phyloP scores from a whole-genome alignment of 192 early-diverging fungal species.

The Thamnidium elegans region DNA sequence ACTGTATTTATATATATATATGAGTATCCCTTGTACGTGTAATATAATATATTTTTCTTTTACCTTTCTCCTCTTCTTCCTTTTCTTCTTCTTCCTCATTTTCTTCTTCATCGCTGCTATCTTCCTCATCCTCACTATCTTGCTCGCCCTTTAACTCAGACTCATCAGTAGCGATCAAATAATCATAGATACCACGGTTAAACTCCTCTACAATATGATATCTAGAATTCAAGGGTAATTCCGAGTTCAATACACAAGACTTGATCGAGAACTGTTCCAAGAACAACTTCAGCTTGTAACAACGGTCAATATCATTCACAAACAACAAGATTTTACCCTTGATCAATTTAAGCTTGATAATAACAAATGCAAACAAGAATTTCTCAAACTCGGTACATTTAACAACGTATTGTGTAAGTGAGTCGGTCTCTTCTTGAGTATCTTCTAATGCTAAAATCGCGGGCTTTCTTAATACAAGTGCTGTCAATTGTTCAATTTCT shows the following conservation, averaged over 20 bases:
- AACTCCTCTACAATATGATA: conserved; percentile 97
- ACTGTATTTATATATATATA: background rate
- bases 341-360: conserved; percentile 87
- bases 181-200: conserved; percentile 93
- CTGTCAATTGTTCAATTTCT: conserved; percentile 84
- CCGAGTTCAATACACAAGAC: conserved; percentile 90
- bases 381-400: conserved; percentile 79
- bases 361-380: conserved; percentile 83
- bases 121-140: conserved; percentile 59
- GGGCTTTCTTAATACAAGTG: conserved; percentile 75
- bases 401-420: conserved; percentile 77
- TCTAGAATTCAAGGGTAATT: conserved; percentile 88
- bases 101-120: conserved; percentile 41
- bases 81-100: conserved; percentile 21
- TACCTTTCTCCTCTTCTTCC: conserved; percentile 19
- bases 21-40: too few species aligned
- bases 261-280: conserved; percentile 95
- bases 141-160: conserved; percentile 64
- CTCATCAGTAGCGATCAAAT: conserved; percentile 95
- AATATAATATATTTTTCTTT: too few species aligned
- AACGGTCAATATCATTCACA: conserved; percentile 94
- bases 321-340: conserved; percentile 92
- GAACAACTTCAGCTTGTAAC: conserved; percentile 90
- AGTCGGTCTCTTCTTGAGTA: conserved; percentile 54
- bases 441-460: conserved; percentile 88